phyloP scores from a whole-genome alignment of 495 filamentous ascomycete species.

The Aspergillus kassunensis region DNA sequence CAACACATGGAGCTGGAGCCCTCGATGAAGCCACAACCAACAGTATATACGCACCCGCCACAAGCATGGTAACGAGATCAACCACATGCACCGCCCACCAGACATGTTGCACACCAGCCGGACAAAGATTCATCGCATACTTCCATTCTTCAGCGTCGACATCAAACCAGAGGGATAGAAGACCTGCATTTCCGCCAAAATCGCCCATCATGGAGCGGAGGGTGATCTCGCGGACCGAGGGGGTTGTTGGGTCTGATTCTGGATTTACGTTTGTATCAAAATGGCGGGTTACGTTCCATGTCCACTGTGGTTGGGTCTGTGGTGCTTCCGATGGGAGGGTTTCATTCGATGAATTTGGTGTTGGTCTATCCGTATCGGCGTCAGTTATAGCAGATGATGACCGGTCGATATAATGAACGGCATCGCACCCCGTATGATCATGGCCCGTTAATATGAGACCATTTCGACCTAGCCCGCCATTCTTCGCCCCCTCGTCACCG shows the following conservation, averaged over 20 bases:
- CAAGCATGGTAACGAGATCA: slow-evolving; percentile 51
- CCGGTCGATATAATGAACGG: slow-evolving; percentile 70
- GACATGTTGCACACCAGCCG: slow-evolving; percentile 78
- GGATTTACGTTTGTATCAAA: not conserved
- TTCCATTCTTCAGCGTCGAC: slow-evolving; percentile 60
- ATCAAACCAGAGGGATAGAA: slow-evolving; percentile 89
- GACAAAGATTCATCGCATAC: slow-evolving; percentile 73
- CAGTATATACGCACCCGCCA: slow-evolving; percentile 16
- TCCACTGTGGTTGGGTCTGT: slow-evolving; percentile 24
- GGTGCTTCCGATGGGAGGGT: slow-evolving; percentile 13
- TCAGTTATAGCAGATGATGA: not conserved
- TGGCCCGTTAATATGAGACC: slow-evolving; percentile 86
- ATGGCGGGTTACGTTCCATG: slow-evolving; percentile 34
- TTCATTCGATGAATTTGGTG: too few relatives aligned
- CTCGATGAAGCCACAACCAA: not conserved
- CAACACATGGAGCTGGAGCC: not conserved
- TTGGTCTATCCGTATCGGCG: too few relatives aligned
- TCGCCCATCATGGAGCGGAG: slow-evolving; percentile 99
- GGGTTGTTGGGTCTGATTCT: slow-evolving; percentile 5
- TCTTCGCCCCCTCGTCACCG: slow-evolving; percentile 48
- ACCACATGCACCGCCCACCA: slow-evolving; percentile 89
- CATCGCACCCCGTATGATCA: slow-evolving; percentile 91
- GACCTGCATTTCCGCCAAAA: slow-evolving; percentile 80
- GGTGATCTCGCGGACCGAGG: slow-evolving; percentile 77
- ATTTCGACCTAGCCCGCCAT: slow-evolving; percentile 57